phyloP scores from a whole-genome alignment of 768 basidiomycete genomes.

The Polyporus arcularius region DNA sequence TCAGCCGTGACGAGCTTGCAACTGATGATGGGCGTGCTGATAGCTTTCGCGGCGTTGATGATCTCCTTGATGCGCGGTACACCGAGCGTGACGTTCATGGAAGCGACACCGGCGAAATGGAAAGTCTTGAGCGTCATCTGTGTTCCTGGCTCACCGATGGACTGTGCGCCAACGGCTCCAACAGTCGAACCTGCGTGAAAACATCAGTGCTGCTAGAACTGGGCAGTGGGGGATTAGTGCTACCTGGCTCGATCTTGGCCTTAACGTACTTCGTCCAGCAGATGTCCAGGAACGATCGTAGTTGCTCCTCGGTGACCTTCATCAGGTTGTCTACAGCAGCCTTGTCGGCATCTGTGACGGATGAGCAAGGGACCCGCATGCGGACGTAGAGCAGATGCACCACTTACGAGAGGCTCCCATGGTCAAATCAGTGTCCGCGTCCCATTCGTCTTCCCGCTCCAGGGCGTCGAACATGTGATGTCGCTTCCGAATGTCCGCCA shows the following conservation, averaged over 20 bases:
- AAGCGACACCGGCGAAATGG: slow-evolving; percentile 99
- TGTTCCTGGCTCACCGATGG: slow-evolving; percentile 98
- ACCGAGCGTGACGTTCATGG: slow-evolving; percentile 99
- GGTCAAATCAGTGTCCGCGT: slow-evolving; percentile 72
- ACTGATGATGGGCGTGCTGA: slow-evolving; percentile 98
- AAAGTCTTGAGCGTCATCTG: slow-evolving; percentile 99
- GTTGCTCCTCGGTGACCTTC: slow-evolving; percentile 84
- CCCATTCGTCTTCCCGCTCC: slow-evolving; percentile 74
- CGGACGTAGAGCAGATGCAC: not conserved
- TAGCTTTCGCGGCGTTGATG: slow-evolving; percentile 97
- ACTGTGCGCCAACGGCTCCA: slow-evolving; percentile 97
- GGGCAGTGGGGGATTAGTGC: not conserved
- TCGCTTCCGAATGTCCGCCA: slow-evolving; percentile 66
- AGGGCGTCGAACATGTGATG: slow-evolving; percentile 86
- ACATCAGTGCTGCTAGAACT: not conserved
- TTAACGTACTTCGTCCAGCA: slow-evolving; percentile 93
- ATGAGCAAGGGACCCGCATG: slow-evolving; percentile 3
- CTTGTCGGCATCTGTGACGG: slow-evolving; percentile 57
- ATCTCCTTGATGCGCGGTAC: slow-evolving; percentile 99
- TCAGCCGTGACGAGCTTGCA: slow-evolving; percentile 85
- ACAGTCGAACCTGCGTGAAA: slow-evolving; percentile 86
- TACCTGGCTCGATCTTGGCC: slow-evolving; percentile 95
- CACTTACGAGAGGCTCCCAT: slow-evolving; percentile 67
- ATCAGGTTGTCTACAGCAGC: slow-evolving; percentile 84
- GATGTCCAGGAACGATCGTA: slow-evolving; percentile 77